phyloP scores from a whole-genome alignment of 495 filamentous ascomycete genomes.

The Aspergillus incahuasiensis region DNA sequence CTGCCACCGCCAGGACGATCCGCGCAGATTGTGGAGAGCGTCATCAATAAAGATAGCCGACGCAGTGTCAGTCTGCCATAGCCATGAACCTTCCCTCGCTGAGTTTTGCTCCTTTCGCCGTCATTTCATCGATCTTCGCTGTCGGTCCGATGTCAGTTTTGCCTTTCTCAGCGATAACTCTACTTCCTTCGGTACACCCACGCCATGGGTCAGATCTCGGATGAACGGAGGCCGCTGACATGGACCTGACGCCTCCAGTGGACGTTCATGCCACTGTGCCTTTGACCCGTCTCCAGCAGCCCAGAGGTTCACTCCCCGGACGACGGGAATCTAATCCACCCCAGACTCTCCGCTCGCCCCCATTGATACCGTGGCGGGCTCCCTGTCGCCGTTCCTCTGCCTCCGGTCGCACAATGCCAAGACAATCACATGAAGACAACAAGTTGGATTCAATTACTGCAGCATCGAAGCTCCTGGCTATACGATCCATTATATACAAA shows the following conservation, averaged over 20 bases:
- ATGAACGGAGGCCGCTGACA: constrained; percentile 1
- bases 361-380: not conserved
- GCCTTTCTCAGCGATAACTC: not conserved
- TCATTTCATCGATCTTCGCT: no score
- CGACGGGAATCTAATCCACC: constrained; percentile 14
- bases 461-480: not conserved
- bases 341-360: not conserved
- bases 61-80: no score
- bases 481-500: not conserved
- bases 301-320: not conserved
- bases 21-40: not conserved
- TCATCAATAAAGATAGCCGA: not conserved
- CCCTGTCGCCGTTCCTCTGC: not conserved
- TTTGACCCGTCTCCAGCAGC: constrained; percentile 2
- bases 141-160: no score
- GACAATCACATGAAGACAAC: constrained; percentile 6
- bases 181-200: not conserved
- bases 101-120: no score
- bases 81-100: no score
- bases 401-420: constrained; percentile 1
- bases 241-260: not conserved
- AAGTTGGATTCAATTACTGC: not conserved
- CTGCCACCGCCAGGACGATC: not conserved
- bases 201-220: not conserved
- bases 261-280: not conserved